These are phyloP conservation scores for Triglochin maritima DNA, from an alignment of 106 monocot genomes.

Conservation along the genomic window DNA sequence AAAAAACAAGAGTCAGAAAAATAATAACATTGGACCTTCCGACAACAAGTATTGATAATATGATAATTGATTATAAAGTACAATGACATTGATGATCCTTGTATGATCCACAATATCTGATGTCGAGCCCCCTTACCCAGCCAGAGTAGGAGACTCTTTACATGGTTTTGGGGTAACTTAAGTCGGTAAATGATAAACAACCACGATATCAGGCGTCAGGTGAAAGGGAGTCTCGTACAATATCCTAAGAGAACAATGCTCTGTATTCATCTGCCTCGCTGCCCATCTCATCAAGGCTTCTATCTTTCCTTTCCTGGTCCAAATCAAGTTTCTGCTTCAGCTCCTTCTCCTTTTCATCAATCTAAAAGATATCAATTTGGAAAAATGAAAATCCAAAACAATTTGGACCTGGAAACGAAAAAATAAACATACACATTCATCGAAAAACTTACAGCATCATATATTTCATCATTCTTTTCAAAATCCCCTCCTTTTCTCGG, in stretches of 20 bases:
- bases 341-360: slow-evolving; percentile 65
- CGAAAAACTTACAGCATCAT: slow-evolving; percentile 51
- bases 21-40: too few relatives aligned
- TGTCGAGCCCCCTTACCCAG: too few relatives aligned
- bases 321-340: slow-evolving; percentile 73
- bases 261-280: slow-evolving; percentile 65
- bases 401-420: neutral
- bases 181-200: neutral
- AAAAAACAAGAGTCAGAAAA: too few relatives aligned
- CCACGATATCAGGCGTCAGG: neutral
- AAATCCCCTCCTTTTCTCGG: slow-evolving; percentile 79
- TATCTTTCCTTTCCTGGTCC: slow-evolving; percentile 66
- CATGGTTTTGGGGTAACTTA: neutral
- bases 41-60: too few relatives aligned
- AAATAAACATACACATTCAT: neutral
- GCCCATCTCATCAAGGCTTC: slow-evolving; percentile 61
- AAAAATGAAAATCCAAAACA: neutral
- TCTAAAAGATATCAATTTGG: slow-evolving; percentile 17
- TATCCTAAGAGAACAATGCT: slow-evolving; percentile 34
- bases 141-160: too few relatives aligned
- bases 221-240: too few relatives aligned
- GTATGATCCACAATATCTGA: neutral
- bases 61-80: too few relatives aligned
- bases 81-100: neutral
- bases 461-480: slow-evolving; percentile 94